Conservation (phyloP, 306 rosid species). For the Quercus aquifolioides region DNA sequence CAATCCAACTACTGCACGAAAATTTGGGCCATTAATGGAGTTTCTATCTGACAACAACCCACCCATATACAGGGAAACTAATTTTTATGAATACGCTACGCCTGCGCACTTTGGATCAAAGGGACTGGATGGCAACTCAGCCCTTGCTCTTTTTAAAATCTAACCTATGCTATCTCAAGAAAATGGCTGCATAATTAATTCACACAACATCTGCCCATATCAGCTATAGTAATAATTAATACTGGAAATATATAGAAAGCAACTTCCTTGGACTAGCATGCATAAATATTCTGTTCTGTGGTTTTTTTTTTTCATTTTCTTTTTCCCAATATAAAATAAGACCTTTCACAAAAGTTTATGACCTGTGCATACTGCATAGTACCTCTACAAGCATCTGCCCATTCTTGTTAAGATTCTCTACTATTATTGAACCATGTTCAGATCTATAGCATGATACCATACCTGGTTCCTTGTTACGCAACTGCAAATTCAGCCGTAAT, state of each 20-base stretch:
- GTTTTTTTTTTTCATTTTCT: background rate
- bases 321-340: background rate
- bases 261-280: background rate
- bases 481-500: slow-evolving; percentile 38
- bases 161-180: slow-evolving; percentile 92
- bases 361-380: background rate
- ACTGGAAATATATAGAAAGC: background rate
- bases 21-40: slow-evolving; percentile 49
- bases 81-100: slow-evolving; percentile 47
- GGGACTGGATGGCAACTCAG: slow-evolving; percentile 64
- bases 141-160: slow-evolving; percentile 48
- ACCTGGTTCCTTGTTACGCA: slow-evolving; percentile 56
- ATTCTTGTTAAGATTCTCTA: slow-evolving; percentile 77
- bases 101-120: slow-evolving; percentile 48
- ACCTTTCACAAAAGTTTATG: background rate
- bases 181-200: slow-evolving; percentile 78
- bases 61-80: slow-evolving; percentile 54
- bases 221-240: slow-evolving; percentile 7
- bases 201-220: slow-evolving; percentile 73
- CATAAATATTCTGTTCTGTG: background rate
- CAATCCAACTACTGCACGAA: slow-evolving; percentile 50
- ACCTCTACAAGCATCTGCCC: slow-evolving; percentile 99
- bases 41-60: slow-evolving; percentile 41
- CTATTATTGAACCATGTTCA: slow-evolving; percentile 76
- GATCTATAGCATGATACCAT: slow-evolving; percentile 46